Evolutionary conservation across 2,329 filamentous ascomycete genomes (phyloP).

Genomic region (Fusarium stilboides): DNA sequence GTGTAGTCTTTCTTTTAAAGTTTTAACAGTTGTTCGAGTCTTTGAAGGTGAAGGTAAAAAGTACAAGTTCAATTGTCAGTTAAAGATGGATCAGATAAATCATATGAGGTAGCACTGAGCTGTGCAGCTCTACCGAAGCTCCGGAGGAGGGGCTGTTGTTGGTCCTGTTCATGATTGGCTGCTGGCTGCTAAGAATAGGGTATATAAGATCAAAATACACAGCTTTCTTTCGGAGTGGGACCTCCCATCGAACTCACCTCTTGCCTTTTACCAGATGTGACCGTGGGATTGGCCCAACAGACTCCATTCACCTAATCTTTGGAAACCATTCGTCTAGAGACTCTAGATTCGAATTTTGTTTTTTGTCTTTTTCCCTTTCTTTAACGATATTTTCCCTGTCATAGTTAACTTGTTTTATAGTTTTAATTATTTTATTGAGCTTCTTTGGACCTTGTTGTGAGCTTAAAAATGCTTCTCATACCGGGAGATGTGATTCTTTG

Average conservation of each 20-base stretch:
- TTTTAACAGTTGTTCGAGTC: not conserved
- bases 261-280: slow-evolving; percentile 88
- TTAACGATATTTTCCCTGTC: rapidly evolving
- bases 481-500: not conserved
- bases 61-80: not conserved
- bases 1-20: not conserved
- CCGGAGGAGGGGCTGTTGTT: slow-evolving; percentile 14
- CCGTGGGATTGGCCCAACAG: slow-evolving; percentile 72
- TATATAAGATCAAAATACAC: slow-evolving; percentile 43
- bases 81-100: slow-evolving; percentile 9
- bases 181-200: rapidly evolving
- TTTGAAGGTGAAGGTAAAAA: not conserved
- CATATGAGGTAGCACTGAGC: slow-evolving; percentile 5
- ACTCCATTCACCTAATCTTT: slow-evolving; percentile 69
- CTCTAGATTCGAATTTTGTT: slow-evolving; percentile 59
- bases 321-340: slow-evolving; percentile 59
- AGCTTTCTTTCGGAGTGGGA: slow-evolving; percentile 70
- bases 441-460: not conserved
- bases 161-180: slow-evolving; percentile 1
- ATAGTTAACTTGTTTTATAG: rapidly evolving
- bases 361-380: slow-evolving; percentile 39
- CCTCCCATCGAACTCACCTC: slow-evolving; percentile 81
- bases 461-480: not conserved
- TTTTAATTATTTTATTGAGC: slow-evolving; percentile 4
- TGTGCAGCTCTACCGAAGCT: slow-evolving; percentile 5